Base-by-base conservation (phyloP, 306 rosid species). In the Oemleria cerasiformis region DNA sequence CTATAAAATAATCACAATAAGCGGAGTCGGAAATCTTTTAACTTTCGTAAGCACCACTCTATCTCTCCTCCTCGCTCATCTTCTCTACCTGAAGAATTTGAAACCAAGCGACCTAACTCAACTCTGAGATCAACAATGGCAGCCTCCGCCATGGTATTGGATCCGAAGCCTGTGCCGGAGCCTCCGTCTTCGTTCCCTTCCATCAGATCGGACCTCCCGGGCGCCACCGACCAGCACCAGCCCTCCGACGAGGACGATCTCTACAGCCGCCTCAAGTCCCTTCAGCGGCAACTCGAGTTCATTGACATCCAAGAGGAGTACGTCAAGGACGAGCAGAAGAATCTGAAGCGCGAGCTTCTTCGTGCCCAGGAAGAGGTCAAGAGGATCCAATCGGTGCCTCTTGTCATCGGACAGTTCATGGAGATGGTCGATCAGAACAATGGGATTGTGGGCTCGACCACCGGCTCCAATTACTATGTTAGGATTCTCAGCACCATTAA, bases 361-460 rank as follows among this genome's bases (percentile, higher is more conserved):
- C 95, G 99, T 9, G 96, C 97, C 1, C 97, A 95, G 77, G 99
- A 95, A 40, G 99, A 95, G 82, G 97, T 95, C 13, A 95, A 95
- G 77, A 74, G 99, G 91, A 91, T 95, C 74, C 99, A 95, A 65
- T 95, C 99, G 34, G 99, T 95, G 76, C 99, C 99, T 0, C 87
- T 95, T 3, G 99, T 95, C 2, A 95, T 95, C 2, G 99, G 99
- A 15, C 99, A 95, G 88, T 95, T 95, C 77, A 90, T 91, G 96
- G 99, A 95, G 82, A 95, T 95, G 99, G 97, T 95, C 3, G 99
- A 95, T 65, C 87, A 84, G 83, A 91, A 95, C 67, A 90, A 95
- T 45, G 99, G 97, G 4, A 95, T 95, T 48, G 99, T 95, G 4
- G 99, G 99, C 34, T 95, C 99, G n/a, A 95, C 99, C 3, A 95